Percentiles rank a stretch among this genome's conserved stretches.
These are phyloP conservation scores for Excoecaria agallocha DNA, from an alignment of 345 rosid genomes.

Conservation along the genomic window DNA sequence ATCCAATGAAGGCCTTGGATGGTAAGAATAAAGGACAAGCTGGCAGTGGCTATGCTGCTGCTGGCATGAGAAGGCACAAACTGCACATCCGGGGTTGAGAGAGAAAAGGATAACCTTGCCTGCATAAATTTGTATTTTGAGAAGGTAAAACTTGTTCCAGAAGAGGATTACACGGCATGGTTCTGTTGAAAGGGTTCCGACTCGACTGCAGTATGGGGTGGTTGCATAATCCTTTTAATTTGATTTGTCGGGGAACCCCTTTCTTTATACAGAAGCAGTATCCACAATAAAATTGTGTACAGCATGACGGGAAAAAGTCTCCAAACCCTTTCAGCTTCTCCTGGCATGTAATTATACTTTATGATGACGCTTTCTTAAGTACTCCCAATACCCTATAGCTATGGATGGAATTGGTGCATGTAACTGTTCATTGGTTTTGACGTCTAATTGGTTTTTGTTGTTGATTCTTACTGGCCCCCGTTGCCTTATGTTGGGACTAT, in stretches of 20 bases:
- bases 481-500: constrained; percentile 8
- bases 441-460: neutral
- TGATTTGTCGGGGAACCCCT: constrained; percentile 19
- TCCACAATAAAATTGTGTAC: constrained; percentile 25
- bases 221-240: neutral
- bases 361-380: constrained; percentile 10
- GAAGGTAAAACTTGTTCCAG: constrained; percentile 25
- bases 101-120: constrained; percentile 53
- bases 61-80: constrained; percentile 30
- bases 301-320: constrained; percentile 26
- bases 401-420: neutral
- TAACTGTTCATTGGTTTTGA: constrained; percentile 2
- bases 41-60: constrained; percentile 24
- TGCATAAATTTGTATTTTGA: constrained; percentile 35
- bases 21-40: constrained; percentile 30
- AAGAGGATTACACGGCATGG: constrained; percentile 46
- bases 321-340: constrained; percentile 47
- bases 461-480: neutral
- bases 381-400: neutral
- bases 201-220: constrained; percentile 2
- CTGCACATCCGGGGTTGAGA: constrained; percentile 55
- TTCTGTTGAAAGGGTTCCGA: constrained; percentile 42
- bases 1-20: constrained; percentile 13
- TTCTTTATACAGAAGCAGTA: constrained; percentile 14
- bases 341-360: constrained; percentile 52